A percentile compares a stretch with the other conserved stretches of the same genome.
Evolutionary conservation across 108 stramenopile genomes (phyloP).

Genomic region (Bacterosira constricta): DNA sequence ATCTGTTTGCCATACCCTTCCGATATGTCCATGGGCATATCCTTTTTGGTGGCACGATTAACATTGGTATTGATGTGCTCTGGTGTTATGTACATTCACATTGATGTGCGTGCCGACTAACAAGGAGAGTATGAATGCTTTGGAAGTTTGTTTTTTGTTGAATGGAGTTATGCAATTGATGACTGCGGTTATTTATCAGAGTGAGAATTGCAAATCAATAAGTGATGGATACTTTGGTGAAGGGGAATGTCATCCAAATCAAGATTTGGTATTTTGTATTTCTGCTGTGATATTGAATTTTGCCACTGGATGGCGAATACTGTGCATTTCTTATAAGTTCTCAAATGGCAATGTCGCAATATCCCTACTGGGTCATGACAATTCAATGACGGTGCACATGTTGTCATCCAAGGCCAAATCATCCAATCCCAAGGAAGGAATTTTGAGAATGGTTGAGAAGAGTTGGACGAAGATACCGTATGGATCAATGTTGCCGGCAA

Average conservation of each 20-base stretch:
- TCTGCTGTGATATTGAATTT: slow-evolving; percentile 31
- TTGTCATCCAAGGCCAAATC: slow-evolving; percentile 23
- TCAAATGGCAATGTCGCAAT: slow-evolving; percentile 2
- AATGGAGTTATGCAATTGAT: slow-evolving; percentile 3
- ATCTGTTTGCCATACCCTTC: slow-evolving; percentile 31
- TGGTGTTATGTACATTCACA: slow-evolving; percentile 33
- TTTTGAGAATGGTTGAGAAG: slow-evolving; percentile 42
- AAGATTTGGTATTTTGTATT: slow-evolving; percentile 40
- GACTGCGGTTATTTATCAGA: slow-evolving; percentile 12
- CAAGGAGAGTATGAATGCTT: not conserved
- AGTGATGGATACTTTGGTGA: slow-evolving; percentile 31
- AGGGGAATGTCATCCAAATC: slow-evolving; percentile 23
- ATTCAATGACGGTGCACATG: slow-evolving; percentile 25
- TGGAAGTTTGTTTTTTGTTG: slow-evolving; percentile 14
- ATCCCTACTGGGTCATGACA: slow-evolving; percentile 1
- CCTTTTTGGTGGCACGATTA: slow-evolving; percentile 25
- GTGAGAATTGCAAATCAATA: slow-evolving; percentile 12
- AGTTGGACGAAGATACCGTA: slow-evolving; percentile 29
- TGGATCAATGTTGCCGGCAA: slow-evolving; percentile 32
- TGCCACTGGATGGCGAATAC: slow-evolving; percentile 29
- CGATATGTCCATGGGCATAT: slow-evolving; percentile 8
- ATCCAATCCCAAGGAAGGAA: slow-evolving; percentile 5
- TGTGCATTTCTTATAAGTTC: slow-evolving; percentile 13
- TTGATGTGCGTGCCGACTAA: slow-evolving; percentile 26
- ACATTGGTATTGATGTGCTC: slow-evolving; percentile 13